Evolutionary conservation across 2,329 filamentous ascomycete genomes (phyloP).

Genomic region (Keithomyces neogunnii): DNA sequence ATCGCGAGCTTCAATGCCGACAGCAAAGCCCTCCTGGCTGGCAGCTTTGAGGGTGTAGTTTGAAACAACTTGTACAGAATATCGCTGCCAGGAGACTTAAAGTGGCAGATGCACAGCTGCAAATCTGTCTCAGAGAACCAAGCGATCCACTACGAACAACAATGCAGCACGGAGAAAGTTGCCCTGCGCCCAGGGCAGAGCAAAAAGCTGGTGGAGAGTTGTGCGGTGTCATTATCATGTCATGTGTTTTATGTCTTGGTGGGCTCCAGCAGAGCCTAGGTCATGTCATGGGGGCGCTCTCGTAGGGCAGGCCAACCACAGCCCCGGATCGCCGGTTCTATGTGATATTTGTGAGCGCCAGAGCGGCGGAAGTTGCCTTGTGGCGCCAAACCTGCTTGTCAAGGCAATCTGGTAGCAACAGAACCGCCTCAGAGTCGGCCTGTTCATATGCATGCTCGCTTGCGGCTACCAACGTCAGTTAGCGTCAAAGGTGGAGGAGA

Average conservation of each 20-base stretch:
- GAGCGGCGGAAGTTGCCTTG: conserved; percentile 1
- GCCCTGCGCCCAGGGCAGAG: too few species aligned
- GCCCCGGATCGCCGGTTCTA: background rate
- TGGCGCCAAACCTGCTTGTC: background rate
- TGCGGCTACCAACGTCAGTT: conserved; percentile 9
- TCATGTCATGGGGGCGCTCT: background rate
- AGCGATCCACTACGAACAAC: too few species aligned
- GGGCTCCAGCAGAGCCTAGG: background rate
- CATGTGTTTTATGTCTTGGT: background rate
- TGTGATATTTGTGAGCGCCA: background rate
- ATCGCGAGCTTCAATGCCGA: too few species aligned
- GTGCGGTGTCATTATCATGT: background rate
- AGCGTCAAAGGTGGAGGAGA: conserved; percentile 2
- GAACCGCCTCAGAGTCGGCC: background rate
- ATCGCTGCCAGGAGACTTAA: too few species aligned
- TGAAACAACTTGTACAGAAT: too few species aligned
- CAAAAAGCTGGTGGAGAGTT: background rate
- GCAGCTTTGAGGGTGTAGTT: too few species aligned
- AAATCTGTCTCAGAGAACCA: too few species aligned
- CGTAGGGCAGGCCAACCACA: conserved; percentile 4
- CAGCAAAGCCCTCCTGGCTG: too few species aligned
- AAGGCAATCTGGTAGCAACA: background rate
- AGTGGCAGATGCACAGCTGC: too few species aligned
- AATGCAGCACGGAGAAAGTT: too few species aligned
- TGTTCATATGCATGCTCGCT: conserved; percentile 6